These are phyloP conservation scores for Yamadazyma friedrichii DNA, from an alignment of 1,139 yeast genomes.

Conservation along the genomic window DNA sequence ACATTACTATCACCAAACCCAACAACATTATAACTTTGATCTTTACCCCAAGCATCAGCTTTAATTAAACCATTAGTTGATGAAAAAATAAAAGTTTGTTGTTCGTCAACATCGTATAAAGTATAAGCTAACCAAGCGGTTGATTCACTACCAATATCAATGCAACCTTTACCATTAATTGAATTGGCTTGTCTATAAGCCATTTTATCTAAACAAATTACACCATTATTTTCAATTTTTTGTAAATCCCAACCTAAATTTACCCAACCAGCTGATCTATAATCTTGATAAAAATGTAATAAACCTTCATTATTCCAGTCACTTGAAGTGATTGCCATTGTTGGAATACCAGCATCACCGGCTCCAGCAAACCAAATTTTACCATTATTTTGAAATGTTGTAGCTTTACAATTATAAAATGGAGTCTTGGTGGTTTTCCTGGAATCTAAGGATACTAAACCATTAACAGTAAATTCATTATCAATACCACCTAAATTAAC, in stretches of 20 bases:
- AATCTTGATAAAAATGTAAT: constrained; percentile 13
- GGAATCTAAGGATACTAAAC: too few species aligned
- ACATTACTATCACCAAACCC: constrained; percentile 19
- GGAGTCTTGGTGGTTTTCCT: constrained; percentile 18
- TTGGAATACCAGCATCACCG: constrained; percentile 15
- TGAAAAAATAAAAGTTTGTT: constrained; percentile 14
- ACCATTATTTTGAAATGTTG: constrained; percentile 12
- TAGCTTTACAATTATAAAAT: constrained; percentile 17
- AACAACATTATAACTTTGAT: constrained; percentile 14
- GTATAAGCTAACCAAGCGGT: constrained; percentile 14
- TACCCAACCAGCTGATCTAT: constrained; percentile 12
- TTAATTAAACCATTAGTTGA: constrained; percentile 9
- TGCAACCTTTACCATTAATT: constrained; percentile 19
- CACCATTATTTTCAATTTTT: constrained; percentile 15
- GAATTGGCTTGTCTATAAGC: constrained; percentile 15
- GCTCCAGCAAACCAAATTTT: constrained; percentile 14
- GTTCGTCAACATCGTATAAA: constrained; percentile 5
- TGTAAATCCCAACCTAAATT: constrained; percentile 13
- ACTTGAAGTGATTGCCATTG: constrained; percentile 11
- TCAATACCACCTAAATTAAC: constrained; percentile 12
- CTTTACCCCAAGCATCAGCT: constrained; percentile 11
- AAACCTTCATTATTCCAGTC: constrained; percentile 12
- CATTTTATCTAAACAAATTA: constrained; percentile 16
- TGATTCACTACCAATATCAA: constrained; percentile 15
- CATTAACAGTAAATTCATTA: constrained; percentile 17